Conservation (phyloP, 1,284 basidiomycete genomes). For the Cutaneotrichosporon cutaneum region DNA sequence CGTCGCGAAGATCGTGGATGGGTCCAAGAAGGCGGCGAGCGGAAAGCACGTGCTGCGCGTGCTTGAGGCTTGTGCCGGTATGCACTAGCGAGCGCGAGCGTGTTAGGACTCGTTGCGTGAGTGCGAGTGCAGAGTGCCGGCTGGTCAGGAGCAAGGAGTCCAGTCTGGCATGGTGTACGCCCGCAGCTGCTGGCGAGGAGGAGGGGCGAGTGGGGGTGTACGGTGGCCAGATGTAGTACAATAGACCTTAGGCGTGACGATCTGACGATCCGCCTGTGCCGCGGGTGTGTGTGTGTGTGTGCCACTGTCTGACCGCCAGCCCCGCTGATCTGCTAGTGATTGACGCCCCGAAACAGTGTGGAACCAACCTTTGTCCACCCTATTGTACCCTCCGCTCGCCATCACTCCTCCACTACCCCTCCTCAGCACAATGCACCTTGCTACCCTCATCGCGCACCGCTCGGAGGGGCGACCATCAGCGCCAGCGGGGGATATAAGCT, state of each 20-base stretch:
- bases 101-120: too few relatives aligned
- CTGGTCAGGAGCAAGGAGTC: too few relatives aligned
- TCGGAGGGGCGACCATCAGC: background rate
- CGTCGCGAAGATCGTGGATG: conserved; percentile 34
- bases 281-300: too few relatives aligned
- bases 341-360: too few relatives aligned
- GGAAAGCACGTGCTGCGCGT: conserved; percentile 25
- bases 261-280: too few relatives aligned
- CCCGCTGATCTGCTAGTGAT: too few relatives aligned
- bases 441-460: background rate
- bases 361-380: background rate
- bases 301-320: too few relatives aligned
- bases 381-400: conserved; percentile 1
- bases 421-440: background rate
- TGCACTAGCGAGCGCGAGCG: background rate
- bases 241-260: too few relatives aligned
- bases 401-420: background rate
- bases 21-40: conserved; percentile 38
- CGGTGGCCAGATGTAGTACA: too few relatives aligned
- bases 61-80: conserved; percentile 24
- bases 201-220: background rate
- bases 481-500: background rate
- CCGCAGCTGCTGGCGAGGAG: too few relatives aligned
- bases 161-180: too few relatives aligned
- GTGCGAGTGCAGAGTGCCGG: too few relatives aligned